These are phyloP conservation scores for Alternaria solani DNA, from an alignment of 2,329 filamentous ascomycete genomes.

Conservation along the genomic window DNA sequence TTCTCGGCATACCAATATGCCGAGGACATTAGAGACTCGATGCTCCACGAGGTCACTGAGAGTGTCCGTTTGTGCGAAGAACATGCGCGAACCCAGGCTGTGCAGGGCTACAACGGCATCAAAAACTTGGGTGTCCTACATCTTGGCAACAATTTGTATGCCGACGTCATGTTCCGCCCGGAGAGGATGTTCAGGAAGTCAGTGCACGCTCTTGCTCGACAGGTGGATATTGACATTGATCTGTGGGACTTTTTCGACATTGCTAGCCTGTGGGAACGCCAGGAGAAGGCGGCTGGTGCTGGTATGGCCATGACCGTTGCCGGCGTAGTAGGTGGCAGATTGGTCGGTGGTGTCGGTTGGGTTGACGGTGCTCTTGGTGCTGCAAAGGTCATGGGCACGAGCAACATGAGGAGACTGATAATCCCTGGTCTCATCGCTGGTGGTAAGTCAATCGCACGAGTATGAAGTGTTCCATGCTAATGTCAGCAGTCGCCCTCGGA, in stretches of 20 bases:
- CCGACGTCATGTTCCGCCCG: conserved; percentile 84
- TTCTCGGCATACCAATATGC: conserved; percentile 89
- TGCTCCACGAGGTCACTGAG: conserved; percentile 85
- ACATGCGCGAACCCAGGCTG: conserved; percentile 78
- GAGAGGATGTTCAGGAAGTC: conserved; percentile 94
- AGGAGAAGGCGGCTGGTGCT: conserved; percentile 94
- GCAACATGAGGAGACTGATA: conserved; percentile 81
- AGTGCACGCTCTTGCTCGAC: conserved; percentile 79
- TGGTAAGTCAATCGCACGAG: conserved; percentile 65
- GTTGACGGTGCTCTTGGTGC: conserved; percentile 85
- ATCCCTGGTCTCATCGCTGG: conserved; percentile 80
- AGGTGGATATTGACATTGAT: conserved; percentile 88
- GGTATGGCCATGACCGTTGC: conserved; percentile 93
- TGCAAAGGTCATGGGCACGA: conserved; percentile 79
- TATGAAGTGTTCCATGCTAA: conserved; percentile 12
- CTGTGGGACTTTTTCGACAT: conserved; percentile 94
- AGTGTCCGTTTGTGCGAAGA: conserved; percentile 85
- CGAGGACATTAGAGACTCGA: conserved; percentile 89
- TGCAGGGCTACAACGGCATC: conserved; percentile 83
- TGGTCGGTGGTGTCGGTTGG: conserved; percentile 87
- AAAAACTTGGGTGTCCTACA: conserved; percentile 89
- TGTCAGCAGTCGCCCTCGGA: conserved; percentile 70
- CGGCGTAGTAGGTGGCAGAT: conserved; percentile 81
- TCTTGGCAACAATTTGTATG: conserved; percentile 80
- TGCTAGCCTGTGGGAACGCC: conserved; percentile 79